Percentiles rank a stretch among this genome's conserved stretches.
Conservation (phyloP, 179 eudicot species). For the Nepenthes alata region DNA sequence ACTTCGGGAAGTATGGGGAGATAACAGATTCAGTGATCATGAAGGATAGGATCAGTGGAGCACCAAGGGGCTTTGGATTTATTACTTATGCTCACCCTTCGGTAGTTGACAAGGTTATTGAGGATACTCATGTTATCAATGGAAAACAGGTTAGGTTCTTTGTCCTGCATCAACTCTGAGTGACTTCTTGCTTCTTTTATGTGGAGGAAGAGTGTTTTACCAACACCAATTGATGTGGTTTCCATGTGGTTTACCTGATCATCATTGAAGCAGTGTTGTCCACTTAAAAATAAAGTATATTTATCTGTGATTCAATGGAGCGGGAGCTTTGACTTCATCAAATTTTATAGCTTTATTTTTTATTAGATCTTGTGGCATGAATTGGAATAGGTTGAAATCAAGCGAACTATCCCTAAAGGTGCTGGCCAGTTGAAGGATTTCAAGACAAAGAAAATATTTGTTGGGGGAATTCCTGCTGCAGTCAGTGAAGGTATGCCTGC, state of each 20-base stretch:
- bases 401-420: slow-evolving; percentile 59
- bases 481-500: slow-evolving; percentile 27
- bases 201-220: too few relatives aligned
- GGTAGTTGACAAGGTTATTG: slow-evolving; percentile 44
- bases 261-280: background rate
- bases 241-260: background rate
- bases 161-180: background rate
- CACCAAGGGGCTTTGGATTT: slow-evolving; percentile 49
- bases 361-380: background rate
- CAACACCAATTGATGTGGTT: background rate
- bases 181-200: too few relatives aligned
- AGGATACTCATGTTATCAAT: slow-evolving; percentile 37
- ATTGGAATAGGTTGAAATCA: slow-evolving; percentile 41
- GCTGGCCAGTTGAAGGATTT: slow-evolving; percentile 32
- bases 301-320: background rate
- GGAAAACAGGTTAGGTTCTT: slow-evolving; percentile 35
- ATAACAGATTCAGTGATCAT: slow-evolving; percentile 49
- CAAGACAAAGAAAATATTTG: slow-evolving; percentile 49
- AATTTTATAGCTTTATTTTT: background rate
- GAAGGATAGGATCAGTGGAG: slow-evolving; percentile 41
- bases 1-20: slow-evolving; percentile 56
- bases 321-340: background rate
- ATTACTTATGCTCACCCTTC: slow-evolving; percentile 46
- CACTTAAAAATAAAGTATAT: background rate
- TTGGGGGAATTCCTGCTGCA: slow-evolving; percentile 47